phyloP scores from a whole-genome alignment of 2,329 filamentous ascomycete species.

The Penicillium glabrum region DNA sequence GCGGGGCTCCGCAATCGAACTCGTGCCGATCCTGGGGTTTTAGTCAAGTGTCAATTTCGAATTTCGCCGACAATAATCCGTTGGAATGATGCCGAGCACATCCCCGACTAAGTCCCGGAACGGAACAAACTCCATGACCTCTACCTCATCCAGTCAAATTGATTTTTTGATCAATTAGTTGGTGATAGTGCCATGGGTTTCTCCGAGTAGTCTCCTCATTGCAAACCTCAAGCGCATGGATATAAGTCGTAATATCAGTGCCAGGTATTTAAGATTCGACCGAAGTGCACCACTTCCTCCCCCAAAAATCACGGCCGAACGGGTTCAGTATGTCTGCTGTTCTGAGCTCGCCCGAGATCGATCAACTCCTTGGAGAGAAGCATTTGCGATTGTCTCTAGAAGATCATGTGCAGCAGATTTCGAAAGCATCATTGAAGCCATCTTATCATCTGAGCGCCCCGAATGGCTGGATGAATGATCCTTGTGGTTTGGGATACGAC shows the following conservation, averaged over 20 bases:
- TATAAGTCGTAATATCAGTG: neutral
- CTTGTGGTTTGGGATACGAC: conserved; percentile 44
- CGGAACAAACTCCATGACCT: neutral
- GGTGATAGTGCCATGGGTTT: neutral
- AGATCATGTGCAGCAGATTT: neutral
- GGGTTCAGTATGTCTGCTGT: conserved; percentile 9
- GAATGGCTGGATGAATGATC: conserved; percentile 46
- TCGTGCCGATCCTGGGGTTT: neutral
- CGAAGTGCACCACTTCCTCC: neutral
- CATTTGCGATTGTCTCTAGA: conserved; percentile 3
- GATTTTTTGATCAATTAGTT: neutral
- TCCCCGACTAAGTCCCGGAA: conserved; percentile 17
- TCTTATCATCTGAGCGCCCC: conserved; percentile 40
- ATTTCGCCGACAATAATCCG: conserved; percentile 25
- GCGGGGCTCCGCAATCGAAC: neutral
- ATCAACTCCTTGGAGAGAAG: neutral
- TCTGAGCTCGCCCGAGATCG: neutral
- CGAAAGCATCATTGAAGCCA: conserved; percentile 24
- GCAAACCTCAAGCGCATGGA: neutral
- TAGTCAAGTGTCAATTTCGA: neutral
- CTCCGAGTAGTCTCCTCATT: neutral
- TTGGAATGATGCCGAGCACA: conserved; percentile 3
- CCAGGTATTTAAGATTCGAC: neutral
- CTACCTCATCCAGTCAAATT: neutral
- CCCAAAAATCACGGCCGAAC: no score